phyloP scores from a whole-genome alignment of 148 eudicot genomes.

The Silene conica region DNA sequence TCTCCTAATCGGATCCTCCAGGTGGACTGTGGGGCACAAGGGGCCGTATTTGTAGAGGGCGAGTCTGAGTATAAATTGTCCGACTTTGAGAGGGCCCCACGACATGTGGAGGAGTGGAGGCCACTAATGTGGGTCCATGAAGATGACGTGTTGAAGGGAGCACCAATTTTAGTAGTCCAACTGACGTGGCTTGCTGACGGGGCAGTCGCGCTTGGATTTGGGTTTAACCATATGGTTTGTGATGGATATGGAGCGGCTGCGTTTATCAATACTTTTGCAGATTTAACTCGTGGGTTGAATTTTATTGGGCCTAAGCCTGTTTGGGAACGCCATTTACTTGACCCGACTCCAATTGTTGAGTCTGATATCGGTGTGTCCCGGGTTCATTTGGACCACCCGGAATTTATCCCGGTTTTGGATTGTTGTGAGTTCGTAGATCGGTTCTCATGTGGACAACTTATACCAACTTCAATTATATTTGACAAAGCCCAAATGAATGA shows the following conservation, averaged over 20 bases:
- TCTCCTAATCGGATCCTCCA: constrained; percentile 40
- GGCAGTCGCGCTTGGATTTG: constrained; percentile 44
- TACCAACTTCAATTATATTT: constrained; percentile 55
- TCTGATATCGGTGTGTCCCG: neutral
- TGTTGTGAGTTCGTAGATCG: constrained; percentile 37
- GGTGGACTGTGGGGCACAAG: constrained; percentile 59
- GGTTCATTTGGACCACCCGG: constrained; percentile 41
- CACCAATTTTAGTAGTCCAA: constrained; percentile 60
- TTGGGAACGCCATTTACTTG: constrained; percentile 56
- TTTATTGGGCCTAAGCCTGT: constrained; percentile 33
- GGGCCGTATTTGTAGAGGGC: constrained; percentile 60
- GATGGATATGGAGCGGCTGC: constrained; percentile 65
- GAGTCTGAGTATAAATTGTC: constrained; percentile 25
- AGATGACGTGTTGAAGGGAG: constrained; percentile 50
- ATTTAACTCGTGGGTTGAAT: constrained; percentile 31
- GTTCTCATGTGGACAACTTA: constrained; percentile 33
- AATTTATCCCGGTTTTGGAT: constrained; percentile 52
- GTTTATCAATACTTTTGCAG: constrained; percentile 55
- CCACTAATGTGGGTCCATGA: constrained; percentile 42
- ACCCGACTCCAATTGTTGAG: neutral
- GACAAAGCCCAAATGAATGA: constrained; percentile 25
- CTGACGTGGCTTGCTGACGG: constrained; percentile 82
- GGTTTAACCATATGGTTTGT: constrained; percentile 62
- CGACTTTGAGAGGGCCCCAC: constrained; percentile 56
- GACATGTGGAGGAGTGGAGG: constrained; percentile 47